Evolutionary conservation across 2,329 filamentous ascomycete genomes (phyloP).

Genomic region (Fusarium sp.): DNA sequence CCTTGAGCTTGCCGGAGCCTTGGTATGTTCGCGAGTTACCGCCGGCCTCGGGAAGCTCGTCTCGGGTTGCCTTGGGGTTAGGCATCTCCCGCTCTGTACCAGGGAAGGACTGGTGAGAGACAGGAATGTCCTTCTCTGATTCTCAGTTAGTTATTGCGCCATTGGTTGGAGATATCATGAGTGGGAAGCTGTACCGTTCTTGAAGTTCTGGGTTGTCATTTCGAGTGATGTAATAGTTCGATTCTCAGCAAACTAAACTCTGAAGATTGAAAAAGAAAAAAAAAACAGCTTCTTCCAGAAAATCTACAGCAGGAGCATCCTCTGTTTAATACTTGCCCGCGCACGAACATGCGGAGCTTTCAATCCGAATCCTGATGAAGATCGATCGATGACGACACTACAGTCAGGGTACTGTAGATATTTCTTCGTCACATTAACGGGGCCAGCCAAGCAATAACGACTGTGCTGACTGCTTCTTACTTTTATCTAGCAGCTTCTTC

Average conservation of each 20-base stretch:
- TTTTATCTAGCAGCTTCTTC: neutral
- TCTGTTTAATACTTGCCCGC: constrained; percentile 26
- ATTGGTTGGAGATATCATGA: neutral
- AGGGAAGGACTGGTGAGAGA: constrained; percentile 49
- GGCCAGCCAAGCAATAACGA: constrained; percentile 27
- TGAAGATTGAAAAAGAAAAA: neutral
- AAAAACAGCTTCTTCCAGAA: neutral
- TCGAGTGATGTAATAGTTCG: constrained; percentile 8
- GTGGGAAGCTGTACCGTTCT: constrained; percentile 31
- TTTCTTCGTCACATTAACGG: constrained; percentile 39
- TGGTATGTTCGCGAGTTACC: constrained; percentile 78
- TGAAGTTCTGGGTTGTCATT: constrained; percentile 43
- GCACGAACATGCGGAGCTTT: constrained; percentile 29
- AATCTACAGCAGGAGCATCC: neutral
- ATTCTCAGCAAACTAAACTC: neutral
- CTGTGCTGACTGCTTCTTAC: constrained; percentile 4
- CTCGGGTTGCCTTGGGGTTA: constrained; percentile 65
- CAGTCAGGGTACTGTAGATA: constrained; percentile 13
- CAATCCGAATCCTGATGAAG: constrained; percentile 38
- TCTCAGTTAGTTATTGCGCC: constrained; percentile 35
- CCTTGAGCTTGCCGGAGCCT: constrained; percentile 79
- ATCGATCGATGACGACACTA: constrained; percentile 48
- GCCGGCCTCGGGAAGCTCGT: constrained; percentile 75
- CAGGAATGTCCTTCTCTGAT: constrained; percentile 52
- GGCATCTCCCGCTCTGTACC: constrained; percentile 49